Percentiles rank a stretch among this genome's conserved stretches.
These are phyloP conservation scores for Thecaphora thlaspeos DNA, from an alignment of 1,284 basidiomycete genomes.

Conservation along the genomic window DNA sequence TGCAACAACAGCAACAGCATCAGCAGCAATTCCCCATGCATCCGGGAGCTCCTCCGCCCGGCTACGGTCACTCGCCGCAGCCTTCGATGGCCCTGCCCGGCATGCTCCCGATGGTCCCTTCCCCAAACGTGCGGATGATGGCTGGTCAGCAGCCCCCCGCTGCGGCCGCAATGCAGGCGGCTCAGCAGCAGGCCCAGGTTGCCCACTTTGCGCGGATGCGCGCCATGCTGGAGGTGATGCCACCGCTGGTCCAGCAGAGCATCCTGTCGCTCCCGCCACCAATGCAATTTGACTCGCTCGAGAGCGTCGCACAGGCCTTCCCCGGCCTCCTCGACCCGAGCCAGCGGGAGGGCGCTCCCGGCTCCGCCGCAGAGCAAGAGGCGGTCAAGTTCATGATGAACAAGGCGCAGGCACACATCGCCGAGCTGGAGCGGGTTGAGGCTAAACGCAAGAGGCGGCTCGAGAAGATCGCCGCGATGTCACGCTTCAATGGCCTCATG, in stretches of 20 bases:
- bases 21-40: conserved; percentile 4
- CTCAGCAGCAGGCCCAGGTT: conserved; percentile 34
- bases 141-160: conserved; percentile 7
- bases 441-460: conserved; percentile 40
- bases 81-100: conserved; percentile 7
- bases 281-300: conserved; percentile 53
- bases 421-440: conserved; percentile 39
- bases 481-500: conserved; percentile 97
- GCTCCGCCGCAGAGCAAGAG: conserved; percentile 33
- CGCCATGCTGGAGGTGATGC: conserved; percentile 48
- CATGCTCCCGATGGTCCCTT: conserved; percentile 16
- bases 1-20: conserved; percentile 1
- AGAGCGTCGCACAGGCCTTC: conserved; percentile 45
- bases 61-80: conserved; percentile 1
- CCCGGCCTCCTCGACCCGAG: conserved; percentile 41
- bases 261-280: conserved; percentile 52
- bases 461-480: conserved; percentile 63
- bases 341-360: conserved; percentile 17
- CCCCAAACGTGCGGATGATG: conserved; percentile 3
- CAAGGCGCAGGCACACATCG: conserved; percentile 36
- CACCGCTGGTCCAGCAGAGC: conserved; percentile 42
- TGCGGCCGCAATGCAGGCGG: conserved; percentile 26
- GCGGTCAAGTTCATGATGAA: conserved; percentile 44
- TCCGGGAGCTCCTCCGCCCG: conserved; percentile 5
- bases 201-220: conserved; percentile 52